These are phyloP conservation scores for Annona cherimola DNA, from an alignment of 164 flowering plant genomes.

Conservation along the genomic window DNA sequence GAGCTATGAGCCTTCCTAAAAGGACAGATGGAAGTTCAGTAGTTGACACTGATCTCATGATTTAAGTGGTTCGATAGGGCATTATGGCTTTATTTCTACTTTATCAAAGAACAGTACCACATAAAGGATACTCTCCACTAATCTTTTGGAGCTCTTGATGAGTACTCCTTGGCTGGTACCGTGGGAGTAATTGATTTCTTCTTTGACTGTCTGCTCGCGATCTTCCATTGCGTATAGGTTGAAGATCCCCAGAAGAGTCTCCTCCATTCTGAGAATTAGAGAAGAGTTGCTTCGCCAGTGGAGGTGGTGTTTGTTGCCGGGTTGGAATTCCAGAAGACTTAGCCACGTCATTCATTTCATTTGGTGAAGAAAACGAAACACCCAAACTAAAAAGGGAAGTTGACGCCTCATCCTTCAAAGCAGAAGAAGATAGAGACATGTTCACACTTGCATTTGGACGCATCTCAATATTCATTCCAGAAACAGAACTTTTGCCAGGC, in stretches of 20 bases:
- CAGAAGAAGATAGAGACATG: constrained; percentile 25
- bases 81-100: not conserved
- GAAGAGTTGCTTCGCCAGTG: constrained; percentile 31
- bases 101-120: constrained; percentile 3
- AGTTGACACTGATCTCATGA: not conserved
- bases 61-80: not conserved
- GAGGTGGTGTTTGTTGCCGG: constrained; percentile 31
- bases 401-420: constrained; percentile 42
- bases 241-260: constrained; percentile 42
- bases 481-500: constrained; percentile 18
- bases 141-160: constrained; percentile 76
- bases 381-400: constrained; percentile 30
- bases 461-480: constrained; percentile 40
- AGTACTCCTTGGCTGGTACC: constrained; percentile 77
- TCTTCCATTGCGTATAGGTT: constrained; percentile 38
- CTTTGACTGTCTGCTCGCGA: constrained; percentile 56
- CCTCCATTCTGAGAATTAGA: constrained; percentile 31
- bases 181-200: constrained; percentile 59
- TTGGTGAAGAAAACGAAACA: constrained; percentile 31
- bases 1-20: not conserved
- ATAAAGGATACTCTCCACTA: constrained; percentile 73
- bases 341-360: constrained; percentile 33
- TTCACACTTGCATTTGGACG: constrained; percentile 30
- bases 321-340: constrained; percentile 33
- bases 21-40: not conserved